Evolutionary conservation across 2,329 filamentous ascomycete species (phyloP).

Genomic region (Beauveria asiatica): DNA sequence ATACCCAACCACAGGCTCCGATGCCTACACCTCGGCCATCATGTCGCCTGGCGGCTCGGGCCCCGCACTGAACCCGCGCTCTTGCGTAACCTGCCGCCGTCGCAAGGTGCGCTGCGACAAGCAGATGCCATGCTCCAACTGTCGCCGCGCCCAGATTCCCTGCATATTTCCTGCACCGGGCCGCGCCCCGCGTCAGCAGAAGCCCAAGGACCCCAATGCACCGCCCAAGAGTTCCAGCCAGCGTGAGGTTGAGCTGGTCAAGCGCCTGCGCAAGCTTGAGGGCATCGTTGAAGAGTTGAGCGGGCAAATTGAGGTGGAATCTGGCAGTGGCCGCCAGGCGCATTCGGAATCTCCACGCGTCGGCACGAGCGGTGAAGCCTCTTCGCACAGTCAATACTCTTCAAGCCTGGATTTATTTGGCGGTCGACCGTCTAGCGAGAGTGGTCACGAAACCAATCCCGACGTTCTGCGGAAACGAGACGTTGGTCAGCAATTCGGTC

Average conservation of each 20-base stretch:
- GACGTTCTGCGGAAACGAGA: constrained; percentile 22
- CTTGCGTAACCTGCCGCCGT: constrained; percentile 41
- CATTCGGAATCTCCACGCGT: constrained; percentile 16
- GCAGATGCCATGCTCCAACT: constrained; percentile 67
- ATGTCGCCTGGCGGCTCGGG: constrained; percentile 24
- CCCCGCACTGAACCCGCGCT: constrained; percentile 37
- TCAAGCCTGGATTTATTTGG: constrained; percentile 10
- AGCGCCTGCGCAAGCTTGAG: constrained; percentile 63
- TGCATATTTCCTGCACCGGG: constrained; percentile 70
- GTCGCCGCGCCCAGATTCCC: constrained; percentile 58
- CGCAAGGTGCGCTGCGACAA: constrained; percentile 74
- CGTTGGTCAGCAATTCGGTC: constrained; percentile 47
- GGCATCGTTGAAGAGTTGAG: constrained; percentile 65
- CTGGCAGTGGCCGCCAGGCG: constrained; percentile 19
- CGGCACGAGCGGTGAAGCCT: not conserved
- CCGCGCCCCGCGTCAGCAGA: constrained; percentile 58
- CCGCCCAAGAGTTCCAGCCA: constrained; percentile 50
- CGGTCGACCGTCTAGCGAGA: not conserved
- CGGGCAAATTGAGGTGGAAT: constrained; percentile 52
- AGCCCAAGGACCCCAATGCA: constrained; percentile 57
- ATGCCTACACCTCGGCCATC: constrained; percentile 29
- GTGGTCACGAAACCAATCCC: constrained; percentile 15
- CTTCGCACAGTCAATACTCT: not conserved
- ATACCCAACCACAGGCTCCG: constrained; percentile 32
- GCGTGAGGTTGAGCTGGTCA: constrained; percentile 60